phyloP scores from a whole-genome alignment of 768 basidiomycete species.

The Candolleomyces aberdarensis region DNA sequence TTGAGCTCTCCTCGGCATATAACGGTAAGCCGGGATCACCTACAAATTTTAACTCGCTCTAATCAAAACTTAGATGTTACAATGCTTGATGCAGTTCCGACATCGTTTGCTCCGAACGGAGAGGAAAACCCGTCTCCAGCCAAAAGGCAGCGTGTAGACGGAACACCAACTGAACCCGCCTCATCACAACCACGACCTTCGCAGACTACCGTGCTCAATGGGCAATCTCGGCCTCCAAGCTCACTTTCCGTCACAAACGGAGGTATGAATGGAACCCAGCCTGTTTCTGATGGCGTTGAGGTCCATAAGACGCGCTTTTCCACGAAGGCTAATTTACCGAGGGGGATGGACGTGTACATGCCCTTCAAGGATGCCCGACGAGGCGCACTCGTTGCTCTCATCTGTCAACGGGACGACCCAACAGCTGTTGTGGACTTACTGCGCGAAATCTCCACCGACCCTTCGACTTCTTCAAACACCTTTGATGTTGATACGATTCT shows the following conservation, averaged over 20 bases:
- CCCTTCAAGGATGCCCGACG: slow-evolving; percentile 55
- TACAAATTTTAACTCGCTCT: not conserved
- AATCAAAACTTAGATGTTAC: slow-evolving; percentile 34
- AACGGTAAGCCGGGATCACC: slow-evolving; percentile 15
- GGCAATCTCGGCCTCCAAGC: slow-evolving; percentile 43
- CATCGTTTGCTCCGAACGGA: slow-evolving; percentile 47
- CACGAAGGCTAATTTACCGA: slow-evolving; percentile 57
- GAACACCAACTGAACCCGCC: slow-evolving; percentile 31
- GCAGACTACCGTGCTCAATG: slow-evolving; percentile 25
- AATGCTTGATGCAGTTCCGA: slow-evolving; percentile 46
- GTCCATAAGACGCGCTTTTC: slow-evolving; percentile 56
- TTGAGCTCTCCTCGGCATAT: slow-evolving; percentile 29
- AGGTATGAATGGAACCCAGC: slow-evolving; percentile 41
- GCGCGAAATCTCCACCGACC: slow-evolving; percentile 56
- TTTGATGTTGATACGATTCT: slow-evolving; percentile 80
- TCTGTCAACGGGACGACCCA: slow-evolving; percentile 72
- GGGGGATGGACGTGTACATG: slow-evolving; percentile 50
- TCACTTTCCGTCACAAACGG: slow-evolving; percentile 42
- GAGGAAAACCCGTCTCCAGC: slow-evolving; percentile 66
- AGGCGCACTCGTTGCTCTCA: slow-evolving; percentile 58
- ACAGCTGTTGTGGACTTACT: slow-evolving; percentile 57
- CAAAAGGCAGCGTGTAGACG: slow-evolving; percentile 69
- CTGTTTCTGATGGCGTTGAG: slow-evolving; percentile 37
- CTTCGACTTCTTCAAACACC: slow-evolving; percentile 28
- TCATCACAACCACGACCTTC: slow-evolving; percentile 22